Base-by-base conservation (phyloP, 2,329 filamentous ascomycete genomes). In the Fusarium foetens region DNA sequence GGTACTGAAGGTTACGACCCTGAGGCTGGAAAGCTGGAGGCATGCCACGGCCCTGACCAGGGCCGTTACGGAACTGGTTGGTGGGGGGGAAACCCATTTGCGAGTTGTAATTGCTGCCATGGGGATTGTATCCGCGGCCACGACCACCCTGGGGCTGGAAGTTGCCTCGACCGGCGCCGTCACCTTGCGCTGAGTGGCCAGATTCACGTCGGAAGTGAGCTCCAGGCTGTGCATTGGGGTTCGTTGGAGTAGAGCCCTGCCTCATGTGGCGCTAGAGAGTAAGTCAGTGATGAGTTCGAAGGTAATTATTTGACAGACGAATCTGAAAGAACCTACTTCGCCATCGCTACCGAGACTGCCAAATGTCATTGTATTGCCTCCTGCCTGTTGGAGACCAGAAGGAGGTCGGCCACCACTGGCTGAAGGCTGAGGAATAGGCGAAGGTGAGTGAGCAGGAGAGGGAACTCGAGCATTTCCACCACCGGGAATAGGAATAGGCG, bases 381-480 rank as follows among this genome's bases (percentile, higher is more conserved):
- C 89, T 75, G 92, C 90, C 73, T 91, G 91, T 75, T 91, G 87
- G 72, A 94, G 88, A 72, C 89, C 89, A 38, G 94, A 92, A 48
- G 94, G 94, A 75, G 95, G 95, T 78, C 94, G 94, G 76, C 94
- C 94, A 78, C 94, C 96, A 78, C 91, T 93, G 38, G 92, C 91
- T 60, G 92, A 90, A 57, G 94, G 94, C 82, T 95, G 93, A 36
- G 96, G 95, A 76, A 98, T 98, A 8, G 96, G 96, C 45, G 94
- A 95, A 8, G 96, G 96, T 49, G 95, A 98, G 75, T 93, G 92
- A 53, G 93, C 91, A 10, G 96, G 96, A 49, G 95, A 97, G 52
- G 91, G 91, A 57, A 95, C 89, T 76, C 93, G 90, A 70, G 92
- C 92, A 83, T 85, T 79, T 85, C 87, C 78, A 81, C 88, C 77